Evolutionary conservation across 2,329 filamentous ascomycete genomes (phyloP), one percentile per base, ranked within the genome.

Genomic region (Cryphonectria parasitica): DNA sequence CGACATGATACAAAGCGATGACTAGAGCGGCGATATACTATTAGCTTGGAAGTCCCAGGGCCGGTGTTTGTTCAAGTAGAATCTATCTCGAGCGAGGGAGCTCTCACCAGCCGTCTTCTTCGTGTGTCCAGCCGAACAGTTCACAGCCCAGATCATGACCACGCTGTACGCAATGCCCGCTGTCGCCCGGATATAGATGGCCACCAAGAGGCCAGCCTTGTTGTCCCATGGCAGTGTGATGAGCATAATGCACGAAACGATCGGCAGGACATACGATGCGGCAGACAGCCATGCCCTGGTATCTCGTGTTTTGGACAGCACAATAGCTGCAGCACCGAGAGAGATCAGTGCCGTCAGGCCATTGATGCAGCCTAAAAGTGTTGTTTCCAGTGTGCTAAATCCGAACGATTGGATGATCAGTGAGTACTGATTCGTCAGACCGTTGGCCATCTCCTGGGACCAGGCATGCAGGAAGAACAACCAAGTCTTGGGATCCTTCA

Each of bases 351-450:
- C 67, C 15, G 67, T 73, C 17, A 73, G 28, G 5, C 71, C 71
- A 22, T 73, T 73, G 15, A 73, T 65, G 28, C 71, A 73, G 22
- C 71, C 71, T 7, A 75, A 74, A 34, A 77, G 75, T 0, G 79
- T 81, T 13, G 79, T 80, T 49, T 80, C 78, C 61, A 78, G 76
- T 56, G 74, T 79, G 17, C 73, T 79, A 71, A 83, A 84, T 3
- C 82, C 82, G 65, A 84, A 83, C 0, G 80, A 82, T 36, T 82
- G 83, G 72, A 84, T 81, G 61, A 84, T 81, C 0, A 85, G 75
- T 0, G 80, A 81, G 74, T 81, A 80, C 69, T 82, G 81, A 63
- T 82, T 83, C 2, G 81, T 81, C 19, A 79, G 69, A 8, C 80
- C 80, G 60, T 80, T 81, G 22, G 79, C 78, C 67, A 83, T 78